These are phyloP conservation scores for Fusarium sp. DNA, from an alignment of 2,329 filamentous ascomycete genomes.

Conservation along the genomic window DNA sequence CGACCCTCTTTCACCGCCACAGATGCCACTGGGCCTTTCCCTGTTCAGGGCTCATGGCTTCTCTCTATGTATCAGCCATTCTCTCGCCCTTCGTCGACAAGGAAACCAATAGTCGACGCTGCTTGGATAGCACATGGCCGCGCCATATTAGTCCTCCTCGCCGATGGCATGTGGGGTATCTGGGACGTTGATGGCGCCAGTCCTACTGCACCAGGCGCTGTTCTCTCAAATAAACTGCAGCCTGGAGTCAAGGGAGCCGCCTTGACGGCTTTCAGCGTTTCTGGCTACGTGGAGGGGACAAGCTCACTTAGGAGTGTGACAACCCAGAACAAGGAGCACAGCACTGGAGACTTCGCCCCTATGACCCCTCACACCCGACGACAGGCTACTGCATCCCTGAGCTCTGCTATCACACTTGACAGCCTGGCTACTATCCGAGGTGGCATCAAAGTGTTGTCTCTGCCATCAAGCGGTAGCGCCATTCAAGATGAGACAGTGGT, in stretches of 20 bases:
- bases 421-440: slow-evolving; percentile 62
- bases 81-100: slow-evolving; percentile 56
- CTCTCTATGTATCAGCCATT: slow-evolving; percentile 70
- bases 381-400: slow-evolving; percentile 59
- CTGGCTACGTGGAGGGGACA: slow-evolving; percentile 69
- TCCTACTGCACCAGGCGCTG: slow-evolving; percentile 53
- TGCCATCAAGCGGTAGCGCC: slow-evolving; percentile 55
- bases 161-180: slow-evolving; percentile 74
- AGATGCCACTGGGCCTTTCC: slow-evolving; percentile 60
- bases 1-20: slow-evolving; percentile 62
- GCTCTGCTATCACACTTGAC: slow-evolving; percentile 57
- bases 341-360: slow-evolving; percentile 65
- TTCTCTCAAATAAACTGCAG: slow-evolving; percentile 60
- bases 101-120: slow-evolving; percentile 71
- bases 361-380: slow-evolving; percentile 71
- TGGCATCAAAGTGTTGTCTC: slow-evolving; percentile 60
- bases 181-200: slow-evolving; percentile 72
- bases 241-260: slow-evolving; percentile 66
- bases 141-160: slow-evolving; percentile 66
- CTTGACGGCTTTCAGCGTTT: slow-evolving; percentile 65
- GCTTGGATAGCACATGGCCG: slow-evolving; percentile 70
- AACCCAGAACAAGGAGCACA: slow-evolving; percentile 49
- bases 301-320: slow-evolving; percentile 60
- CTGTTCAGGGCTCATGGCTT: slow-evolving; percentile 71
- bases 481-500: slow-evolving; percentile 64